Percentiles rank a stretch among this genome's conserved stretches.
phyloP scores from a whole-genome alignment of 352 stramenopile genomes.

The Globisporangium cylindrosporum region DNA sequence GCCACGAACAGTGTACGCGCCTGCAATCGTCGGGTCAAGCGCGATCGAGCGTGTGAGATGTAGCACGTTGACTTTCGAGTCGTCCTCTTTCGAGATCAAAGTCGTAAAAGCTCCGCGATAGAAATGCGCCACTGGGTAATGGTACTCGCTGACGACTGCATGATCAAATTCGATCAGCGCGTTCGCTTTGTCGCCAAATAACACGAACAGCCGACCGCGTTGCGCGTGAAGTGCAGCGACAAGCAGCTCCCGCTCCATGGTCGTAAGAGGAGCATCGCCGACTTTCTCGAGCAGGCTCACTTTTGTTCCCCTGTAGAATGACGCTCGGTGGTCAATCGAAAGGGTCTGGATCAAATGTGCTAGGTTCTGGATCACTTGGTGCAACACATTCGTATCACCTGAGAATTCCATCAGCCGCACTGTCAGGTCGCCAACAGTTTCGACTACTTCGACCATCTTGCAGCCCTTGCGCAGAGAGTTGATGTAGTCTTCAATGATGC shows the following conservation, averaged over 20 bases:
- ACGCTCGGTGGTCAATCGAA: slow-evolving; percentile 31
- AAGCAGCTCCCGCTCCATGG: slow-evolving; percentile 43
- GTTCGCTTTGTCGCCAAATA: slow-evolving; percentile 47
- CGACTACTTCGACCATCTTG: slow-evolving; percentile 66
- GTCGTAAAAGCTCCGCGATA: slow-evolving; percentile 69
- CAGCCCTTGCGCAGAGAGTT: slow-evolving; percentile 70
- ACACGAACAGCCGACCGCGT: slow-evolving; percentile 54
- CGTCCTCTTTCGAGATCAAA: slow-evolving; percentile 29
- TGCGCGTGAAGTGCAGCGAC: slow-evolving; percentile 60
- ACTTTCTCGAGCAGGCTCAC: slow-evolving; percentile 2
- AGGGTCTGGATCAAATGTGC: slow-evolving; percentile 56
- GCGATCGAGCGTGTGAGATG: slow-evolving; percentile 65
- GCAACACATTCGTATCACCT: slow-evolving; percentile 49
- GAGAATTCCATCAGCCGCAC: slow-evolving; percentile 68
- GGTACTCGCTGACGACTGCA: slow-evolving; percentile 74
- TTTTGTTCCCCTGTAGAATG: slow-evolving; percentile 22
- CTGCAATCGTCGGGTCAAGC: slow-evolving; percentile 69
- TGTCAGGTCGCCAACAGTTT: slow-evolving; percentile 69
- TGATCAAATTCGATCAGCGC: slow-evolving; percentile 67
- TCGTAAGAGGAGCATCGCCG: slow-evolving; percentile 19
- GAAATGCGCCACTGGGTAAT: slow-evolving; percentile 78
- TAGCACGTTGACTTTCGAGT: slow-evolving; percentile 40
- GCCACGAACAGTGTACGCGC: slow-evolving; percentile 68
- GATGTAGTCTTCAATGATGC: slow-evolving; percentile 75
- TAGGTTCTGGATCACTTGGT: slow-evolving; percentile 64